Base-by-base conservation (phyloP, 2,329 filamentous ascomycete genomes). In the Apiospora malaysiana region DNA sequence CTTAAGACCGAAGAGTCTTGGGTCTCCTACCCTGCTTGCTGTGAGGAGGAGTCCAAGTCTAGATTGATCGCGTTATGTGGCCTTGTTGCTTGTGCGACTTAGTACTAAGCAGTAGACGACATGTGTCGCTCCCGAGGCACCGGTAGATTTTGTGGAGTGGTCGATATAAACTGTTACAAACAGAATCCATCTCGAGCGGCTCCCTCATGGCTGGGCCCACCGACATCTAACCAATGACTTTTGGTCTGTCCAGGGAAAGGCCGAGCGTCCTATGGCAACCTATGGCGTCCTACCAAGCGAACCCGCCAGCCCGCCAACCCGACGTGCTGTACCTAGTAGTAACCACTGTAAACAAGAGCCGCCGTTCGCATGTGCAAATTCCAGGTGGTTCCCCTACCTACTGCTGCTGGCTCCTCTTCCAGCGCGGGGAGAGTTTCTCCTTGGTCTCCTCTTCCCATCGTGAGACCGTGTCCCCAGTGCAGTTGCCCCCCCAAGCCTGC, bases 91-190 rank as follows among this genome's bases (percentile, higher is more conserved):
- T 27, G 47, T 51, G 47, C 37, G 51, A 21, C 51, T 59, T n/a
- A n/a, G n/a, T n/a, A n/a, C n/a, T n/a, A n/a, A n/a, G n/a, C n/a
- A n/a, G n/a, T n/a, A 21, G 51, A 59, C 51, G 25, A 59, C 51
- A 59, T 59, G 51, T 59, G 51, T 45, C 66, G 46, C 46, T 68
- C 32, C 56, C 56, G 56, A 63, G 27, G 56, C 56, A 63, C 37
- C 56, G 67, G 67, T 37, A 49, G 67, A 43, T 40, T 32, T 43
- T 37, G 43, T 47, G 46, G 66, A 68, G 66, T 32, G 25, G n/a
- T 23, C 16, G 32, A 25, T 42, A 56, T 56, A 68, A 68, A 27
- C 43, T 68, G 46, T 68, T 68, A 68, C 67, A 68, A 68, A 68
- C 45, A 27, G 67, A 68, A 68, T 68, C 67, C 67, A 68, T 68